Base-by-base conservation (phyloP, 2,329 filamentous ascomycete species). In the Epichloe festucae region DNA sequence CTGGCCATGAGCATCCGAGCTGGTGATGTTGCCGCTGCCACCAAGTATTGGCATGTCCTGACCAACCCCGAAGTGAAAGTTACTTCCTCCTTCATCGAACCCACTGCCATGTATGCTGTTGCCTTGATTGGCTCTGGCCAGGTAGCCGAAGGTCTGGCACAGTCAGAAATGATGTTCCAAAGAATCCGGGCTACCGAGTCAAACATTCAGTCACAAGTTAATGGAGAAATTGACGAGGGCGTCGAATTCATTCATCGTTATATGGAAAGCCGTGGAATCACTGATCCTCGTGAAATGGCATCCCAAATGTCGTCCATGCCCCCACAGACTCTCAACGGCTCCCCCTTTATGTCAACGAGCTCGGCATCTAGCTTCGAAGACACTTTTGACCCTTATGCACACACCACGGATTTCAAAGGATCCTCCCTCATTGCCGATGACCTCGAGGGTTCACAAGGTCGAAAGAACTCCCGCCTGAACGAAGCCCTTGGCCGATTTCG, bases 381-480 rank as follows among this genome's bases (percentile, higher is more conserved):
- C 57, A 83, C 82, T 7, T 94, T 85, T 61, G 93, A 98, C 63
- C 93, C 93, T 1, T 95, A 97, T 63, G 87, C 86, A 14, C 82
- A 87, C 61, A 89, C 80, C 57, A 95, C 89, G 36, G 93, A 98
- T 67, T 91, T 93, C 74, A 91, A 91, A 68, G 90, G 89, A 41
- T 97, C 93, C 12, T 85, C 89, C 15, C 15, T 89, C 53, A 96
- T 97, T 62, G 87, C 89, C 0, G 90, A 96, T 56, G 80, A 93
- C 58, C 78, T 97, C 21, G 91, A 97, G 71, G 87, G 85, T 61
- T 78, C 80, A 40, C 82, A 84, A 60, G 85, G 85, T 48, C 82
- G 85, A 53, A 81, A 83, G 58, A 83, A 82, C 21, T 78, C 82
- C 49, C 82, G 85, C 57, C 75, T 96, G 54, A 84, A 84, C 56